Conservation (phyloP, 2,329 filamentous ascomycete genomes). For the Cucurbitaria berberidis region DNA sequence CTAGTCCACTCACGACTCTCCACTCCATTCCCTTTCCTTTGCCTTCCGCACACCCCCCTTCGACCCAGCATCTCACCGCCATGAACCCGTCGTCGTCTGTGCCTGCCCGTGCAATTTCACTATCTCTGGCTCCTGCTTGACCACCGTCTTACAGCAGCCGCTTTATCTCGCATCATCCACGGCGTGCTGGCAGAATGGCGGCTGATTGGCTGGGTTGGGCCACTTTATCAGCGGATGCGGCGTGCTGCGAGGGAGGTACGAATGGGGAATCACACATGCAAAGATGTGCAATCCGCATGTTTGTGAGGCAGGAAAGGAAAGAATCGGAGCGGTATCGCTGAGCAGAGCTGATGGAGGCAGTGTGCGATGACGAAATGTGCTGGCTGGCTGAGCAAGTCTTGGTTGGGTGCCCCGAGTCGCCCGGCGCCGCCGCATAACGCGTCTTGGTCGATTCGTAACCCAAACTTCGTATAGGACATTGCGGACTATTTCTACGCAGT, state of each 20-base stretch:
- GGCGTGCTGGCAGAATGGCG: slow-evolving; percentile 12
- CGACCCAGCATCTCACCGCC: slow-evolving; percentile 24
- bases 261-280: slow-evolving; percentile 16
- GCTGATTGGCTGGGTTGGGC: slow-evolving; percentile 33
- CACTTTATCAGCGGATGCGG: slow-evolving; percentile 21
- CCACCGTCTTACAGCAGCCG: slow-evolving; percentile 27
- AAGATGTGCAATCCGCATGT: slow-evolving; percentile 13
- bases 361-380: slow-evolving; percentile 25
- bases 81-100: slow-evolving; percentile 16
- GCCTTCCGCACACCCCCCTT: slow-evolving; percentile 17
- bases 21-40: slow-evolving; percentile 16
- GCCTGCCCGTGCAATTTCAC: slow-evolving; percentile 20
- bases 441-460: too few species aligned
- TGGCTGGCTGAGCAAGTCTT: too few species aligned
- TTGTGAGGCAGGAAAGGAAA: slow-evolving; percentile 15
- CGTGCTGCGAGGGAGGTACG: slow-evolving; percentile 25
- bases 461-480: slow-evolving; percentile 11
- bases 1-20: slow-evolving; percentile 13
- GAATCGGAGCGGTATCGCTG: slow-evolving; percentile 19
- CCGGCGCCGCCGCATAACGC: slow-evolving; percentile 10
- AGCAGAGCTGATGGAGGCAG: slow-evolving; percentile 20
- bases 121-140: slow-evolving; percentile 12
- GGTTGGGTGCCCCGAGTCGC: too few species aligned
- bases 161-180: slow-evolving; percentile 31
- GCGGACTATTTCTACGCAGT: slow-evolving; percentile 12